Conservation (phyloP, 2,329 filamentous ascomycete species). For the Alternaria longipes region DNA sequence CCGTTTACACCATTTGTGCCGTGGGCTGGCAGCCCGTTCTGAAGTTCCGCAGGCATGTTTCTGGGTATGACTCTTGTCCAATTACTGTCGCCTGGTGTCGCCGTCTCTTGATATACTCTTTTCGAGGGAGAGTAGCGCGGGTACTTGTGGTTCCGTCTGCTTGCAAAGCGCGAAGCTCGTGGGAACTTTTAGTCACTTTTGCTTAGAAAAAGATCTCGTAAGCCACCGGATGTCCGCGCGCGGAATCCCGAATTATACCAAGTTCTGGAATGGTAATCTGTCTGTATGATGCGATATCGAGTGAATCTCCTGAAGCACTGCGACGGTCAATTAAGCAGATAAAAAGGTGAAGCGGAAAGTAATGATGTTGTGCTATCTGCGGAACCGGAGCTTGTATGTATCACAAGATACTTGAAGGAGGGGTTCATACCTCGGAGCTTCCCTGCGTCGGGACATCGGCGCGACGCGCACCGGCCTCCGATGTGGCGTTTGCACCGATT, state of each 20-base stretch:
- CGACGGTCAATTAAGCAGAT: not conserved
- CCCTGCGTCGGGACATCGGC: conserved; percentile 18
- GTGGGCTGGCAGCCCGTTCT: conserved; percentile 24
- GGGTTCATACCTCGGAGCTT: conserved; percentile 19
- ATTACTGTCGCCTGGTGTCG: not conserved
- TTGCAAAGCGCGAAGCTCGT: conserved; percentile 3
- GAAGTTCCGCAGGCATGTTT: conserved; percentile 36
- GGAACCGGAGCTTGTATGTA: conserved; percentile 17
- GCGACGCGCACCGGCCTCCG: not conserved
- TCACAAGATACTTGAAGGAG: conserved; percentile 17
- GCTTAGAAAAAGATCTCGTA: conserved; percentile 17
- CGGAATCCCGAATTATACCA: not conserved
- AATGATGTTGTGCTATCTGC: conserved; percentile 9
- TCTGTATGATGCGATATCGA: not conserved
- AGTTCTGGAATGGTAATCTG: not conserved
- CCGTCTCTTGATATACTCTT: not conserved
- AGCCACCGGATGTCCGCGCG: conserved; percentile 11
- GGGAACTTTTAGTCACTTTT: not conserved
- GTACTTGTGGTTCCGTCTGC: conserved; percentile 2
- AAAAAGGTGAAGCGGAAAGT: not conserved
- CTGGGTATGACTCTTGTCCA: conserved; percentile 6
- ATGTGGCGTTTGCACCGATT: conserved; percentile 7
- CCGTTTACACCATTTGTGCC: conserved; percentile 31
- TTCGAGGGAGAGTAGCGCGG: not conserved
- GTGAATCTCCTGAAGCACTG: not conserved